Conservation (phyloP, 495 filamentous ascomycete species). For the Hypoxylon fragiforme region DNA sequence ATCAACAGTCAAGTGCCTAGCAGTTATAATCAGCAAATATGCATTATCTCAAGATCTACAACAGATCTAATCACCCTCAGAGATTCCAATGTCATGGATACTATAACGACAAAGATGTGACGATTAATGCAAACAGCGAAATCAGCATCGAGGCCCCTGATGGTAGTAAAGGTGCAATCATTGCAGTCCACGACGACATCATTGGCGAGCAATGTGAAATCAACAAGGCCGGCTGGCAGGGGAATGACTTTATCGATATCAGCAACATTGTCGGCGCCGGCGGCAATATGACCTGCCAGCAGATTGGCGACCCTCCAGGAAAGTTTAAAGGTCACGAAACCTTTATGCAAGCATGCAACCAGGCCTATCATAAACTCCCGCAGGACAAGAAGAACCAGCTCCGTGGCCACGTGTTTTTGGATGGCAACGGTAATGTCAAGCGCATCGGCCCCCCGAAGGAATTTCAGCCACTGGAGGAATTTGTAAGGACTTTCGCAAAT, state of each 20-base stretch:
- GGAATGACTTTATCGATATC: conserved; percentile 47
- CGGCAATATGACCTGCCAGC: conserved; percentile 48
- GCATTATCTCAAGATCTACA: conserved; percentile 38
- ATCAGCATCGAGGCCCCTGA: conserved; percentile 38
- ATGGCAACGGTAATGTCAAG: conserved; percentile 40
- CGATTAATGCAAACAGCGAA: conserved; percentile 31
- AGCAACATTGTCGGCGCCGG: conserved; percentile 48
- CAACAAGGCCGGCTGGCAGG: conserved; percentile 42
- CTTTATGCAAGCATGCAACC: conserved; percentile 48
- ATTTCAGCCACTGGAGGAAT: conserved; percentile 39
- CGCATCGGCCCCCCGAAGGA: conserved; percentile 45
- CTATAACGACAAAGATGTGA: conserved; percentile 39
- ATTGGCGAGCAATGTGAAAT: conserved; percentile 50
- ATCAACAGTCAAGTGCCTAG: too few species aligned
- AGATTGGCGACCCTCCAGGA: conserved; percentile 38
- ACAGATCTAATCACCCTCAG: conserved; percentile 43
- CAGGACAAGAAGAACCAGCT: conserved; percentile 37
- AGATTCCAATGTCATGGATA: conserved; percentile 45
- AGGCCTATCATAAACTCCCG: conserved; percentile 36
- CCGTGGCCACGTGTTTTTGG: conserved; percentile 37
- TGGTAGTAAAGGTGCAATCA: conserved; percentile 42
- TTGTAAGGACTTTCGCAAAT: conserved; percentile 45
- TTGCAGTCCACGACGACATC: conserved; percentile 44
- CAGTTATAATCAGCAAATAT: conserved; percentile 23
- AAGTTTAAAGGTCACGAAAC: conserved; percentile 45